These are phyloP conservation scores for Shiraia sp. DNA, from an alignment of 2,329 filamentous ascomycete species.

Conservation along the genomic window DNA sequence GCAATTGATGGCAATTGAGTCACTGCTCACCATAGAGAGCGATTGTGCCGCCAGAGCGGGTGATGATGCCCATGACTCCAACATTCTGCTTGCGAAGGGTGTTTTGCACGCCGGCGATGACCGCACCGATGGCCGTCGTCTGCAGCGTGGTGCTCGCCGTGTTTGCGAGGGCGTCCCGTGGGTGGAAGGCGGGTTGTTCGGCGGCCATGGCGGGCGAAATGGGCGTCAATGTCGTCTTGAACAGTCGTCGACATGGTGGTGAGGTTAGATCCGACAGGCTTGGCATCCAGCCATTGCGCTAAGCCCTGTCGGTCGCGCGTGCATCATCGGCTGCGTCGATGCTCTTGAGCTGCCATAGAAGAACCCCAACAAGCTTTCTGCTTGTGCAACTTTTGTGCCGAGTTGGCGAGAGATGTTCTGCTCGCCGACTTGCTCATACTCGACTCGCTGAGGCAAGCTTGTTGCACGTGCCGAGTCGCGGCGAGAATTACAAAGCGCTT, in stretches of 20 bases:
- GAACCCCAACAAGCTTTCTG: neutral
- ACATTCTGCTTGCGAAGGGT: conserved; percentile 82
- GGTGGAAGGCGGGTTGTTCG: conserved; percentile 59
- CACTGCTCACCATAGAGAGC: conserved; percentile 63
- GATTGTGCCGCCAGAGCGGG: conserved; percentile 75
- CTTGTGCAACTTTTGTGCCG: conserved; percentile 1
- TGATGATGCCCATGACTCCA: conserved; percentile 79
- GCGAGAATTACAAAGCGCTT: too few species aligned
- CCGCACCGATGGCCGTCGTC: conserved; percentile 69
- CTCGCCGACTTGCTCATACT: neutral
- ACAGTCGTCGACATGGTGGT: conserved; percentile 17
- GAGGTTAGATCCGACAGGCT: conserved; percentile 17
- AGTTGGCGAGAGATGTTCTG: neutral
- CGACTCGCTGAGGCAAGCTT: neutral
- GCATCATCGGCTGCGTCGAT: conserved; percentile 10
- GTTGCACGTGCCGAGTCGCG: too few species aligned
- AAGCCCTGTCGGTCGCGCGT: conserved; percentile 4
- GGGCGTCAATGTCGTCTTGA: conserved; percentile 26
- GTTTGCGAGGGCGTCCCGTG: conserved; percentile 73
- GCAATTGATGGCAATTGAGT: neutral
- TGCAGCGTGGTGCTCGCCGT: conserved; percentile 67
- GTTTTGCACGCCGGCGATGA: conserved; percentile 81
- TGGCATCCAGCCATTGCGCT: conserved; percentile 10
- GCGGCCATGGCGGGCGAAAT: conserved; percentile 43
- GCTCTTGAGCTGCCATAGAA: neutral